phyloP scores from a whole-genome alignment of 345 rosid species.

The Noccaea bulbosa region DNA sequence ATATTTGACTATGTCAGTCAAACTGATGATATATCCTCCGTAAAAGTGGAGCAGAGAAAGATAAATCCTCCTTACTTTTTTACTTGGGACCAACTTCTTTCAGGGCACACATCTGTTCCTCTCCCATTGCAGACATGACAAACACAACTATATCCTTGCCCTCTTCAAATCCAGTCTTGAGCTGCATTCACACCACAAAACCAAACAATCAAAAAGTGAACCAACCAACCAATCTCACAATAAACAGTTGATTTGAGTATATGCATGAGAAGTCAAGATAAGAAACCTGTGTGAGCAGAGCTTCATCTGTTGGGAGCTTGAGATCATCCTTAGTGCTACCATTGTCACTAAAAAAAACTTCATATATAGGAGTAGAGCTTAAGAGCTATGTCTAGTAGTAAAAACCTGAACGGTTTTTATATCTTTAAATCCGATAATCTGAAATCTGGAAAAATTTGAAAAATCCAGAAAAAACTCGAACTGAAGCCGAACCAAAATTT shows the following conservation, averaged over 20 bases:
- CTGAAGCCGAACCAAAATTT: no score
- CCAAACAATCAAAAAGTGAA: background rate
- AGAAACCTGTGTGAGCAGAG: constrained; percentile 59
- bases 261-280: background rate
- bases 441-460: no score
- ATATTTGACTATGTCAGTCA: background rate
- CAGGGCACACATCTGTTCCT: constrained; percentile 76
- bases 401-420: no score
- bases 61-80: background rate
- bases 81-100: constrained; percentile 73
- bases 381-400: no score
- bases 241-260: background rate
- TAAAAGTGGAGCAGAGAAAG: constrained; percentile 9
- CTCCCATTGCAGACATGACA: constrained; percentile 87
- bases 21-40: constrained; percentile 21
- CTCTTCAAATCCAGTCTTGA: constrained; percentile 67
- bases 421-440: no score
- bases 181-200: constrained; percentile 39
- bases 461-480: no score
- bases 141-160: constrained; percentile 75
- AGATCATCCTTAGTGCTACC: constrained; percentile 78
- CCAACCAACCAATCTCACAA: background rate
- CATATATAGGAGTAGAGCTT: no score
- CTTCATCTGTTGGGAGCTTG: constrained; percentile 74
- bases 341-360: no score